These are phyloP conservation scores for Lasiosphaeriaceae sp. DNA, from an alignment of 495 filamentous ascomycete genomes.

Conservation along the genomic window DNA sequence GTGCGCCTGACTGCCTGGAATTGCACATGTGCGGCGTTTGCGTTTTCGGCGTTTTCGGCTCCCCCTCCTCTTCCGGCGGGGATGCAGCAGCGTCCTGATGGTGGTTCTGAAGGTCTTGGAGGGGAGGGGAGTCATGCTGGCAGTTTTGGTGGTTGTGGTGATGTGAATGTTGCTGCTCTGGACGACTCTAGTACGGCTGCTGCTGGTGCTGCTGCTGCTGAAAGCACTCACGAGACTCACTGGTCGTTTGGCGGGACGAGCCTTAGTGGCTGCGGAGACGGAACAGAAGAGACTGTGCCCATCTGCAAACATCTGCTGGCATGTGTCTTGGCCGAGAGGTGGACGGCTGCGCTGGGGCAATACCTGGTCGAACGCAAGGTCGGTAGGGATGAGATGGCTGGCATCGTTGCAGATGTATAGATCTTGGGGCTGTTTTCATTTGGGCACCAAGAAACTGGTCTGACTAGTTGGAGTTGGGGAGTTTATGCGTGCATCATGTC, in stretches of 20 bases:
- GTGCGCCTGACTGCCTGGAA: conserved; percentile 78
- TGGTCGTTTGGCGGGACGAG: conserved; percentile 43
- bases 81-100: neutral
- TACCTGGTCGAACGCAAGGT: conserved; percentile 53
- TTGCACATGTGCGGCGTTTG: conserved; percentile 81
- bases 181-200: neutral
- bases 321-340: conserved; percentile 70
- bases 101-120: no score
- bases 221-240: neutral
- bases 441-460: no score
- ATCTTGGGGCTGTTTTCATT: no score
- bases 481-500: no score
- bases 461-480: no score
- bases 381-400: conserved; percentile 67
- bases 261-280: conserved; percentile 20
- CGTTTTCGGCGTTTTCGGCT: conserved; percentile 61
- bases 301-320: conserved; percentile 90
- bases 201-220: neutral
- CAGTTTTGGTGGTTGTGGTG: no score
- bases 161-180: no score
- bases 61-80: neutral
- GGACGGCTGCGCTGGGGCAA: conserved; percentile 50
- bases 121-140: no score
- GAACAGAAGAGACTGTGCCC: conserved; percentile 39
- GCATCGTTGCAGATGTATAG: conserved; percentile 65